Evolutionary conservation across 2,329 filamentous ascomycete genomes (phyloP).

Genomic region (Penicillium sp.): DNA sequence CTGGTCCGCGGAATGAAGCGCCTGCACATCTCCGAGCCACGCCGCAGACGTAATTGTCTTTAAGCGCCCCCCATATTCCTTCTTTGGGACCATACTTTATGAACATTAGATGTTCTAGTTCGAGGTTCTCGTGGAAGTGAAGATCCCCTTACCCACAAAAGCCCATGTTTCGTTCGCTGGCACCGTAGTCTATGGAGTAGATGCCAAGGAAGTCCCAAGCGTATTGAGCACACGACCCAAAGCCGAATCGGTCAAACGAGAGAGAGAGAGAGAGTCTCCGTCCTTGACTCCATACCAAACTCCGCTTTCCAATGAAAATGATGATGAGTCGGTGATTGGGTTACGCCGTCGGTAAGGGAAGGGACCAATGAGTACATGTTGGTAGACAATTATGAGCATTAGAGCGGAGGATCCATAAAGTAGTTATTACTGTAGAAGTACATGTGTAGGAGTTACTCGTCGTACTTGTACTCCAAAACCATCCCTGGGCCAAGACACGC

Average conservation of each 20-base stretch:
- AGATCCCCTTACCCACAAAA: too few relatives aligned
- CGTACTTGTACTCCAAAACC: neutral
- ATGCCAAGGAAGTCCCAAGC: neutral
- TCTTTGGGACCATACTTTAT: neutral
- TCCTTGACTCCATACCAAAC: neutral
- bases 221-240: neutral
- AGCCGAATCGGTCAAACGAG: neutral
- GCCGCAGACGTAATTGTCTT: neutral
- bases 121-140: neutral
- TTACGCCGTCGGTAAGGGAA: neutral
- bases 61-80: neutral
- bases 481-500: slow-evolving; percentile 1
- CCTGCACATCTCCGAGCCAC: neutral
- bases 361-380: too few relatives aligned
- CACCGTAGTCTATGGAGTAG: neutral
- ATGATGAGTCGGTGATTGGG: neutral
- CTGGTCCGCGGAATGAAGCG: neutral
- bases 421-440: too few relatives aligned
- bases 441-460: too few relatives aligned
- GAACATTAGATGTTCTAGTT: neutral
- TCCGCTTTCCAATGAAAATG: neutral
- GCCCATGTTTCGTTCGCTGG: too few relatives aligned
- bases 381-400: too few relatives aligned
- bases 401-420: too few relatives aligned
- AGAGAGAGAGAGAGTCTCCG: too few relatives aligned